Base-by-base conservation (phyloP, 2,329 filamentous ascomycete genomes). In the Thelonectria discophora region DNA sequence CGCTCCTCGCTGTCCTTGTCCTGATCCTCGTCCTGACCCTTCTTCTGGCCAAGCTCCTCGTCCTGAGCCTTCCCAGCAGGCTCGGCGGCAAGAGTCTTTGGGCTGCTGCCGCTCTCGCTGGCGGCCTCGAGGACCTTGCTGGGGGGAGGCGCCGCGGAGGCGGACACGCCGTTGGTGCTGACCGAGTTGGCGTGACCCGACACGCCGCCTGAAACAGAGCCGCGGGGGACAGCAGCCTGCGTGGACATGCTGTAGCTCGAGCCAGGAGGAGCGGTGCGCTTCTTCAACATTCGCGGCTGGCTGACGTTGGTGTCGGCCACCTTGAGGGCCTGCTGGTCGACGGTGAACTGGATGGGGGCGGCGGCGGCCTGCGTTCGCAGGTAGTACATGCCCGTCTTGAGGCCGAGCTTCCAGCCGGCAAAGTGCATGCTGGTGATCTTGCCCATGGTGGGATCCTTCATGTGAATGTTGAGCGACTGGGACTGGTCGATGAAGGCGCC, bases 361-460 rank as follows among this genome's bases (percentile, higher is more conserved):
- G 94, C 94, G 37, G 95, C 95, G 66, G 95, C 95, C 88, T 97
- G 95, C 49, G 95, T 99, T 73, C 95, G 93, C 72, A 99, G 89
- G 81, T 99, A 99, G 89, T 99, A 99, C 95, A 99, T 98, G 83
- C 95, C 95, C 37, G 95, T 99, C 90, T 99, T 99, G 71, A 99
- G 88, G 74, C 95, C 95, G 69, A 98, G 89, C 86, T 98, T 99
- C 95, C 95, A 99, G 72, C 95, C 95, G 50, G 95, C 88, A 76
- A 99, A 99, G 84, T 99, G 95, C 95, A 99, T 99, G 78, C 91
- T 95, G 62, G 95, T 99, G 79, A 99, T 97, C 87, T 99, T 99
- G 81, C 95, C 95, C 94, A 99, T 98, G 53, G 94, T 97, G 43
- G 95, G 95, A 75, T 98, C 94, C 80, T 96, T 97, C 90, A 99